A percentile compares a stretch with the other conserved stretches of the same genome.
These are phyloP conservation scores for Suhomyces canberraensis DNA, from an alignment of 805 yeast species.

Conservation along the genomic window DNA sequence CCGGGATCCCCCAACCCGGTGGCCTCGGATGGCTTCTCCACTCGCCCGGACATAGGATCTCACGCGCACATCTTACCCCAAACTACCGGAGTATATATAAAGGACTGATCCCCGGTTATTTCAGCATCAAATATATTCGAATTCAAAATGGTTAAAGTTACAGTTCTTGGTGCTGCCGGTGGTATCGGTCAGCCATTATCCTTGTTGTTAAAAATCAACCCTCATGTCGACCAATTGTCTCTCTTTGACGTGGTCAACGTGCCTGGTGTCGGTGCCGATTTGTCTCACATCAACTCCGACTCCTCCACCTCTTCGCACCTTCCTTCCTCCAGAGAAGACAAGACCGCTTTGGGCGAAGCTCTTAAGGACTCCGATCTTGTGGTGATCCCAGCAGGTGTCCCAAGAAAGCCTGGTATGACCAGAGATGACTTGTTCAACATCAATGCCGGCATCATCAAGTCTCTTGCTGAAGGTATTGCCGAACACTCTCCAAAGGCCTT, in stretches of 20 bases:
- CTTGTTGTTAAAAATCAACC: slow-evolving; percentile 69
- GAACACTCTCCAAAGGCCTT: slow-evolving; percentile 69
- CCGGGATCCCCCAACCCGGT: too few relatives aligned
- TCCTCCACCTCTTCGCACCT: slow-evolving; percentile 57
- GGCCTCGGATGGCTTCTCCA: slow-evolving; percentile 4
- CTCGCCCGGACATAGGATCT: slow-evolving; percentile 3
- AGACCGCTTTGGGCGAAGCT: slow-evolving; percentile 43
- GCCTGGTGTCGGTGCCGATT: slow-evolving; percentile 86
- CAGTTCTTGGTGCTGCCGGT: slow-evolving; percentile 90
- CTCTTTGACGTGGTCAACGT: slow-evolving; percentile 81
- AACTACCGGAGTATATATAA: neutral
- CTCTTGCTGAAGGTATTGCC: slow-evolving; percentile 74
- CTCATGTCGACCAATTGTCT: slow-evolving; percentile 60
- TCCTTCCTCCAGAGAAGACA: slow-evolving; percentile 53
- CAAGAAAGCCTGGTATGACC: slow-evolving; percentile 94
- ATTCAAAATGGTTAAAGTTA: slow-evolving; percentile 55
- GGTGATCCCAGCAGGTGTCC: slow-evolving; percentile 81
- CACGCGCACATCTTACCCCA: slow-evolving; percentile 2
- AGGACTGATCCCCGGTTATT: neutral
- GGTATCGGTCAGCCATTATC: slow-evolving; percentile 95
- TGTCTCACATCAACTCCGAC: slow-evolving; percentile 76
- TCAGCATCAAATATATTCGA: neutral
- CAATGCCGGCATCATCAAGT: slow-evolving; percentile 77
- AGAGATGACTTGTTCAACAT: slow-evolving; percentile 84
- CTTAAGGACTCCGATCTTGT: slow-evolving; percentile 47